Evolutionary conservation across 192 early-diverging fungal species (phyloP).

Genomic region (Coemansia sp.): DNA sequence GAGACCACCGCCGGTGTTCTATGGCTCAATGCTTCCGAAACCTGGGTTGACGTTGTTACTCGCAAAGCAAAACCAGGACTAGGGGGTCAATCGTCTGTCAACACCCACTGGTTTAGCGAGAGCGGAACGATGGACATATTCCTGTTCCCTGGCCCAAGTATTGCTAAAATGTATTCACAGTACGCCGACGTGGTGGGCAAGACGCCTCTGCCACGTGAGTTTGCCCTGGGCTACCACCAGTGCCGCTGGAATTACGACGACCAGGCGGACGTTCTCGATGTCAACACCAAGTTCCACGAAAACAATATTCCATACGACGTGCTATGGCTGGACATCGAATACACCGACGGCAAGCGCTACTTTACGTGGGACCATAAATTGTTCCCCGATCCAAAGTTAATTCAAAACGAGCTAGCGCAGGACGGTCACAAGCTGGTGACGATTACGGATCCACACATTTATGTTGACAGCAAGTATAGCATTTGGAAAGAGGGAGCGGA

Average conservation of each 20-base stretch:
- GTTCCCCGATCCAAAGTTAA: slow-evolving; percentile 81
- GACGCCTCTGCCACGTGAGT: slow-evolving; percentile 79
- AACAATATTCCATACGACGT: slow-evolving; percentile 96
- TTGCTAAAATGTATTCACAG: slow-evolving; percentile 64
- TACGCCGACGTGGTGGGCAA: slow-evolving; percentile 78
- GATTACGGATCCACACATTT: slow-evolving; percentile 97
- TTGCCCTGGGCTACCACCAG: slow-evolving; percentile 95
- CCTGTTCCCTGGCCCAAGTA: slow-evolving; percentile 71
- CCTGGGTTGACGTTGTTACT: slow-evolving; percentile 97
- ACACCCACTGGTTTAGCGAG: slow-evolving; percentile 93
- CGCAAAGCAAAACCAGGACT: slow-evolving; percentile 55
- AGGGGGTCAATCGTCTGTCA: slow-evolving; percentile 37
- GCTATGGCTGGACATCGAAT: slow-evolving; percentile 99
- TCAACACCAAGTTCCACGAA: slow-evolving; percentile 84
- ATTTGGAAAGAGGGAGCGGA: slow-evolving; percentile 80
- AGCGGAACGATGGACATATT: slow-evolving; percentile 90
- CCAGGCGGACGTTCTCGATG: slow-evolving; percentile 81
- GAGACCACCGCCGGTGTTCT: slow-evolving; percentile 74
- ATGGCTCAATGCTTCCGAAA: slow-evolving; percentile 94
- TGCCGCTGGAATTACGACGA: slow-evolving; percentile 98
- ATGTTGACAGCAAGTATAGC: slow-evolving; percentile 71
- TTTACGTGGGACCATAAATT: slow-evolving; percentile 94
- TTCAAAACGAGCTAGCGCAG: slow-evolving; percentile 72
- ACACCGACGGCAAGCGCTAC: slow-evolving; percentile 97
- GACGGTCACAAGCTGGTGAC: slow-evolving; percentile 84